A percentile compares a stretch with the other conserved stretches of the same genome.
Evolutionary conservation across 2,329 filamentous ascomycete species (phyloP).

Genomic region (Cylindrodendrum hubeiense): DNA sequence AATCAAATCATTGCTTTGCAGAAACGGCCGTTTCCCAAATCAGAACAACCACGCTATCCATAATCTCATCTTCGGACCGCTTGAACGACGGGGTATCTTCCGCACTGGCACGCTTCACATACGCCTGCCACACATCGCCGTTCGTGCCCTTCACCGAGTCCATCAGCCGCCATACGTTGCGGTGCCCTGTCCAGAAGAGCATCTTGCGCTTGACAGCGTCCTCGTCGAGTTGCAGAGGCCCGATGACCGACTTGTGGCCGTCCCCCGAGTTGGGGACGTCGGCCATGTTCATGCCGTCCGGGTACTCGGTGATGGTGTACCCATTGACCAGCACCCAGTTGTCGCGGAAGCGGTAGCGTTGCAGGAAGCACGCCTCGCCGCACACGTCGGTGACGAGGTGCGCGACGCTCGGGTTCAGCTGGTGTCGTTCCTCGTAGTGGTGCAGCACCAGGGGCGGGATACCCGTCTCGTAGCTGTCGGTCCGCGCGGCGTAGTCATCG

Average conservation of each 20-base stretch:
- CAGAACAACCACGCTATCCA: slow-evolving; percentile 44
- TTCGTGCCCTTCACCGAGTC: slow-evolving; percentile 51
- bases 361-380: slow-evolving; percentile 61
- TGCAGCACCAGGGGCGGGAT: slow-evolving; percentile 56
- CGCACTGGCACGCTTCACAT: slow-evolving; percentile 50
- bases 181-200: slow-evolving; percentile 51
- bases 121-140: slow-evolving; percentile 61
- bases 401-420: slow-evolving; percentile 54
- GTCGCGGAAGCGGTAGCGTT: slow-evolving; percentile 59
- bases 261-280: slow-evolving; percentile 28
- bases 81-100: slow-evolving; percentile 31
- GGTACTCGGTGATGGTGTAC: slow-evolving; percentile 58
- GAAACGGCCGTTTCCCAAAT: slow-evolving; percentile 41
- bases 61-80: slow-evolving; percentile 31
- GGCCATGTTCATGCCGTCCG: slow-evolving; percentile 49
- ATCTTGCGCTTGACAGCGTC: slow-evolving; percentile 45
- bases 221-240: slow-evolving; percentile 50
- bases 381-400: slow-evolving; percentile 57
- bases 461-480: slow-evolving; percentile 54
- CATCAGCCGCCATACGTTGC: slow-evolving; percentile 56
- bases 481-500: slow-evolving; percentile 42
- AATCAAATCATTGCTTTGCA: slow-evolving; percentile 7
- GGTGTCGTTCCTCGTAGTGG: slow-evolving; percentile 53
- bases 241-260: slow-evolving; percentile 38
- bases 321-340: slow-evolving; percentile 63